phyloP scores from a whole-genome alignment of 2,329 filamentous ascomycete species.

The Trichoderma simmonsii region DNA sequence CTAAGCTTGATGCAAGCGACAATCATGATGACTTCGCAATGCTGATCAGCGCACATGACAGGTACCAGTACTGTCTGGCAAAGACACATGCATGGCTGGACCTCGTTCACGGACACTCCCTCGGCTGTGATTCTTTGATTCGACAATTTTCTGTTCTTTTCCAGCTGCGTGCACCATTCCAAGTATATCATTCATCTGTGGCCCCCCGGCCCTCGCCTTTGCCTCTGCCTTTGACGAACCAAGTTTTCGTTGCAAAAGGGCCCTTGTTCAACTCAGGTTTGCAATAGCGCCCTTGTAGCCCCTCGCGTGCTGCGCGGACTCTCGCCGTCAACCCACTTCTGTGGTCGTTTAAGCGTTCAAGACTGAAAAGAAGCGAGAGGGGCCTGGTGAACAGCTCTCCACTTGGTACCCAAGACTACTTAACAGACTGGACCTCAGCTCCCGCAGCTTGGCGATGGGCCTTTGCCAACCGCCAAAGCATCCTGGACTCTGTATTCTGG shows the following conservation, averaged over 20 bases:
- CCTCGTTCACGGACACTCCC: constrained; percentile 1
- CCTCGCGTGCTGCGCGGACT: neutral
- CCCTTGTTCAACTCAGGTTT: neutral
- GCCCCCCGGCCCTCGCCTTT: neutral
- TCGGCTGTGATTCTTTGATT: constrained; percentile 17
- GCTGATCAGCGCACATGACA: constrained; percentile 10
- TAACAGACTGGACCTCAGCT: constrained; percentile 1
- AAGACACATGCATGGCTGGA: neutral
- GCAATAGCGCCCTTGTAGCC: constrained; percentile 10
- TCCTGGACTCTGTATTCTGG: constrained; percentile 11
- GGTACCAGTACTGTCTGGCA: constrained; percentile 2
- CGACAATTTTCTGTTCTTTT: neutral
- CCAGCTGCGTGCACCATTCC: neutral
- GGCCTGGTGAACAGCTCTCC: constrained; percentile 1
- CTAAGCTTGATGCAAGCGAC: neutral
- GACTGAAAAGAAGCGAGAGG: constrained; percentile 6
- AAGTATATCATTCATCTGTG: constrained; percentile 1
- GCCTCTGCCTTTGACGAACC: neutral
- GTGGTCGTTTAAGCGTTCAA: constrained; percentile 12
- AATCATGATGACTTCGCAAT: neutral
- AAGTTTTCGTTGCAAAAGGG: neutral
- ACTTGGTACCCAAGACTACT: constrained; percentile 3
- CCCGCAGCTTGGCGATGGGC: constrained; percentile 12
- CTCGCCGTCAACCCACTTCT: constrained; percentile 3
- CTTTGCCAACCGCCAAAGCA: constrained; percentile 11